Evolutionary conservation across 1,284 basidiomycete genomes (phyloP), one percentile per base, ranked within the genome.

Genomic region (Stygiomarasmius scandens): DNA sequence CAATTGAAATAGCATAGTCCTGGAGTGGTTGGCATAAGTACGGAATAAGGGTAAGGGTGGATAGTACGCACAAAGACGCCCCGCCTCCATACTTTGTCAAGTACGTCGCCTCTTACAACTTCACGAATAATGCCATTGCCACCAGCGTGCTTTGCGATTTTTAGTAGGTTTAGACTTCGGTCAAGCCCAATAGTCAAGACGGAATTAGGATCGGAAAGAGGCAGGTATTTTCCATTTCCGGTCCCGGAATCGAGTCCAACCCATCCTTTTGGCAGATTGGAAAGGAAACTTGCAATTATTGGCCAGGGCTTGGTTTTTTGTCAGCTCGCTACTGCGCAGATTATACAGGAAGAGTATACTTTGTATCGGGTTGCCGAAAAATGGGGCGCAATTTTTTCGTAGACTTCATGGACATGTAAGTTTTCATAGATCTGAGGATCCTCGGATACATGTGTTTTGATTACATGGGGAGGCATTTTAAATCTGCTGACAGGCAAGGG

Each of bases 201-300:
- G 11, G 79, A 83, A 20, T 83, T 78, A 54, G 89, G 82, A 3
- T 67, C 63, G 8, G 82, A 86, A 20, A 92, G 74, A 2, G 89
- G 86, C 1, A 99, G 83, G 71, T 98, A 98, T 80, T 98, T 98
- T 47, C 97, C 97, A 64, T 99, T 99, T 0, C 97, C 97, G 19
- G 95, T 96, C 8, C 97, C 97, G 11, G 94, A 89, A 72, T 99
- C 97, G 14, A 98, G 83, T 4, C 97, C 96, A 22, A 98, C 74
- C 70, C 86, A 91, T 22, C 93, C 90, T 8, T 85, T 73, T 2
- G 92, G 86, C 1, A 98, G 70, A 16, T 81, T 82, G 4, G 81
- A 77, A 36, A 99, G 80, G 70, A 98, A 99, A 19, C 76, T 71
- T 10, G 89, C 82, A 49, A 98, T 93, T 59, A 98, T 85, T 0